phyloP scores from a whole-genome alignment of 352 stramenopile species.

The Phytophthora macrochlamydospora region DNA sequence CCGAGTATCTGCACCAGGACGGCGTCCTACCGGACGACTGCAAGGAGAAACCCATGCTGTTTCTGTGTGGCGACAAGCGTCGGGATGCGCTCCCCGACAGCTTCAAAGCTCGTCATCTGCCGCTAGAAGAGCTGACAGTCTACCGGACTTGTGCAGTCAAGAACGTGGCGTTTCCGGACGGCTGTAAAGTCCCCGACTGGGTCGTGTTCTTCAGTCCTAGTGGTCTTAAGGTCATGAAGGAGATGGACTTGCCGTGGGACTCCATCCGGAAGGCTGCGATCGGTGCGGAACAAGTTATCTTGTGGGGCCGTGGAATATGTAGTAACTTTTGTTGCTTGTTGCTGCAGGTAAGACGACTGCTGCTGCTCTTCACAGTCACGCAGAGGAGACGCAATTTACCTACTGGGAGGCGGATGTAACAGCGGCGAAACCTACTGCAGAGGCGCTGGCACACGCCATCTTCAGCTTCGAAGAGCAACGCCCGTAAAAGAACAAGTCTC shows the following conservation, averaged over 20 bases:
- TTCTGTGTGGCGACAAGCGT: conserved; percentile 80
- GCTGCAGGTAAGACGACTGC: conserved; percentile 72
- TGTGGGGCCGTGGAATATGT: background rate
- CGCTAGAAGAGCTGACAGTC: conserved; percentile 67
- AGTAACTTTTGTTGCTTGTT: background rate
- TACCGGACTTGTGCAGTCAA: conserved; percentile 62
- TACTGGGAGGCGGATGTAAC: conserved; percentile 64
- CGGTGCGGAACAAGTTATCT: conserved; percentile 34
- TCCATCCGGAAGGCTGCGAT: conserved; percentile 77
- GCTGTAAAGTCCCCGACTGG: conserved; percentile 54
- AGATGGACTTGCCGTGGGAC: conserved; percentile 50
- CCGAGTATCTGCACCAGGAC: conserved; percentile 48
- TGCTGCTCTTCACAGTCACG: conserved; percentile 49
- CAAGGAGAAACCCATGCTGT: conserved; percentile 62
- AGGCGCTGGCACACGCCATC: conserved; percentile 61
- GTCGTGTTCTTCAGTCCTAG: conserved; percentile 86
- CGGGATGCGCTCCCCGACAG: conserved; percentile 64
- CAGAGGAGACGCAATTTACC: conserved; percentile 36
- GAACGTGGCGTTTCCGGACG: conserved; percentile 47
- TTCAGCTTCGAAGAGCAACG: conserved; percentile 41
- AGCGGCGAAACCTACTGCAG: conserved; percentile 57
- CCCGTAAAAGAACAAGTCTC: conserved; percentile 1
- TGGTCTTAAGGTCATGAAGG: conserved; percentile 62
- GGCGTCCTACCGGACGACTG: conserved; percentile 40
- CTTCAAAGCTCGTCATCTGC: conserved; percentile 50